Conservation (phyloP, 2,329 filamentous ascomycete species). For the Aspergillus oerlinghausenensis region DNA sequence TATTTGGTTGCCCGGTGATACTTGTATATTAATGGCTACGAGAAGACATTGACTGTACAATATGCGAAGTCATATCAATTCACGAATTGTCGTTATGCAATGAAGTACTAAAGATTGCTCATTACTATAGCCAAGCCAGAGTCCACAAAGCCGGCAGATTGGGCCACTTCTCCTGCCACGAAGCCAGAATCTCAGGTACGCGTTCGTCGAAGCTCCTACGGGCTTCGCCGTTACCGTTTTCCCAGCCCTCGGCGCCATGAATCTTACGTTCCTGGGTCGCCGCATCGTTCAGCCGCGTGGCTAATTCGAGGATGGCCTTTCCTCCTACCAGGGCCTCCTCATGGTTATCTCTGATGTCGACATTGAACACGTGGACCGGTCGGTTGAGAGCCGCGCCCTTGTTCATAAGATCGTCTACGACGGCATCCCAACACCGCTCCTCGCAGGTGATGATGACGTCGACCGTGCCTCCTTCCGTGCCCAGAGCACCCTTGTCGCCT, state of each 20-base stretch:
- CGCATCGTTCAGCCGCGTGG: constrained; percentile 74
- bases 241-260: constrained; percentile 62
- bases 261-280: constrained; percentile 71
- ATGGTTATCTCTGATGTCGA: constrained; percentile 97
- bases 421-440: constrained; percentile 96
- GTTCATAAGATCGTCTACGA: constrained; percentile 85
- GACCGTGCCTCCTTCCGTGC: constrained; percentile 82
- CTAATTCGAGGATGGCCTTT: constrained; percentile 85
- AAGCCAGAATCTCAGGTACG: constrained; percentile 84
- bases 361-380: constrained; percentile 95
- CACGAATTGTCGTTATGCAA: neutral
- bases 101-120: neutral
- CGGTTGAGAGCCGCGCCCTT: constrained; percentile 82
- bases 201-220: constrained; percentile 82
- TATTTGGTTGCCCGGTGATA: neutral
- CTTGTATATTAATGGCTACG: neutral
- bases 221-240: constrained; percentile 61
- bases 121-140: constrained; percentile 79
- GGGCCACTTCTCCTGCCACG: constrained; percentile 95
- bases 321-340: constrained; percentile 92
- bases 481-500: constrained; percentile 69
- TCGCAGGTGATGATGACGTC: constrained; percentile 97
- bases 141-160: constrained; percentile 90
- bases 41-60: neutral
- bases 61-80: neutral